Percentiles rank a stretch among this genome's conserved stretches.
These are phyloP conservation scores for Fusarium solani-melongenae DNA, from an alignment of 2,329 filamentous ascomycete genomes.

Conservation along the genomic window DNA sequence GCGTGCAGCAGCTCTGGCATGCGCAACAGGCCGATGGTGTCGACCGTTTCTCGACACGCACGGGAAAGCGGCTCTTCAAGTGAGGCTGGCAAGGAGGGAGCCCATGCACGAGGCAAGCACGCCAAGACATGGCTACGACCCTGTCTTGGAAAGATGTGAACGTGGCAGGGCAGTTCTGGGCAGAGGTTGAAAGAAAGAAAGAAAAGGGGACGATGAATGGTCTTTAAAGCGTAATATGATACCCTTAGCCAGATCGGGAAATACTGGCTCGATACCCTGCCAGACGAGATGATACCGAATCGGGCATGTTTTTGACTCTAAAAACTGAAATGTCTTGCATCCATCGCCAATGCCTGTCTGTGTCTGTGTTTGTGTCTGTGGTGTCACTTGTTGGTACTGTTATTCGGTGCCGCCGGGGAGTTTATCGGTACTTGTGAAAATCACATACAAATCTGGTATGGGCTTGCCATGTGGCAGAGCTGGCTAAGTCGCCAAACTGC, in stretches of 20 bases:
- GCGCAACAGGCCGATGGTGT: conserved; percentile 68
- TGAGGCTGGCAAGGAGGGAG: conserved; percentile 43
- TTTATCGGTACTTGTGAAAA: conserved; percentile 21
- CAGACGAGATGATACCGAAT: conserved; percentile 20
- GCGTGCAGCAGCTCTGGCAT: conserved; percentile 70
- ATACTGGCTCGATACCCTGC: conserved; percentile 10
- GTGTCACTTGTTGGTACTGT: neutral
- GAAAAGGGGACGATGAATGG: conserved; percentile 7
- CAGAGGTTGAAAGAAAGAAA: neutral
- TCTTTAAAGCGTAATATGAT: conserved; percentile 34
- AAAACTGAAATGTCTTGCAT: neutral
- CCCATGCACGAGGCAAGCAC: neutral
- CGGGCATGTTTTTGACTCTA: neutral
- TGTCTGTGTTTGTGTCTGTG: conserved; percentile 1
- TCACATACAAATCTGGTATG: conserved; percentile 6
- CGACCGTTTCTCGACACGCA: conserved; percentile 67
- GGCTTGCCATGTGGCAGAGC: neutral
- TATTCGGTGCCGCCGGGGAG: conserved; percentile 10
- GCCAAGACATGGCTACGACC: conserved; percentile 3
- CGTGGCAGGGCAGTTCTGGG: neutral
- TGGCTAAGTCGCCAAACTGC: neutral
- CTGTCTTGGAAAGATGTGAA: neutral
- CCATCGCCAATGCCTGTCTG: neutral
- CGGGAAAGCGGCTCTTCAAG: conserved; percentile 65
- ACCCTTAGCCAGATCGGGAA: conserved; percentile 26